Evolutionary conservation across 257 asterid genomes (phyloP), one percentile per base, ranked within the genome.

Genomic region (Solanum verrucosum): DNA sequence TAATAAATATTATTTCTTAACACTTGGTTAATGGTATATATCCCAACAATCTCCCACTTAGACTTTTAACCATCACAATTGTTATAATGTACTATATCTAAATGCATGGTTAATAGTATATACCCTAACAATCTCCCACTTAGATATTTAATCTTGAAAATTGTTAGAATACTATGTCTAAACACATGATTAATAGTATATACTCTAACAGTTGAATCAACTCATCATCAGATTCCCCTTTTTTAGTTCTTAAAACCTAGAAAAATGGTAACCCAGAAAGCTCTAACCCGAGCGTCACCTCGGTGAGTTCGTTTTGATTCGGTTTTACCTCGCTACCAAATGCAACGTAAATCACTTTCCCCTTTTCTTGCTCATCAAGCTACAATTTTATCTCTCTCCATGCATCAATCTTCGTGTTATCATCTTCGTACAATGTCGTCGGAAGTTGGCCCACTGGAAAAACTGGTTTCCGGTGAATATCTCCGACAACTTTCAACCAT

Each of bases 361-460:
- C 88, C 31, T 74, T 65, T n/a, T 38, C 84, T 29, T 88, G 83
- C 13, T 6, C 6, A 38, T 86, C 89, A 4, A 92, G 87, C 91
- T 90, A 92, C 2, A 18, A 0, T 23, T 52, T 86, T 0, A 87
- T 77, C 3, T 33, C 34, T 4, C 5, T 7, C 93, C 92, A 91
- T 0, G 52, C 18, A 8, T 90, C 87, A 0, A 72, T 77, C 3
- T 16, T 5, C 9, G 38, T 14, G 33, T 0, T 44, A 10, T 35
- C 85, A 5, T 29, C 63, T 5, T 34, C 74, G 2, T 83, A 70
- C 4, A 16, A 0, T 3, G 82, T 8, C 3, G 89, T 89, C 18
- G 91, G 90, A 52, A 89, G 68, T 35, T 67, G 87, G 1, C 93
- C 93, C 3, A 88, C 87, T 0, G 89, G 92, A 27, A 90, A 46